These are phyloP conservation scores for Colletotrichum lupini DNA, from an alignment of 2,329 filamentous ascomycete species.

Conservation along the genomic window DNA sequence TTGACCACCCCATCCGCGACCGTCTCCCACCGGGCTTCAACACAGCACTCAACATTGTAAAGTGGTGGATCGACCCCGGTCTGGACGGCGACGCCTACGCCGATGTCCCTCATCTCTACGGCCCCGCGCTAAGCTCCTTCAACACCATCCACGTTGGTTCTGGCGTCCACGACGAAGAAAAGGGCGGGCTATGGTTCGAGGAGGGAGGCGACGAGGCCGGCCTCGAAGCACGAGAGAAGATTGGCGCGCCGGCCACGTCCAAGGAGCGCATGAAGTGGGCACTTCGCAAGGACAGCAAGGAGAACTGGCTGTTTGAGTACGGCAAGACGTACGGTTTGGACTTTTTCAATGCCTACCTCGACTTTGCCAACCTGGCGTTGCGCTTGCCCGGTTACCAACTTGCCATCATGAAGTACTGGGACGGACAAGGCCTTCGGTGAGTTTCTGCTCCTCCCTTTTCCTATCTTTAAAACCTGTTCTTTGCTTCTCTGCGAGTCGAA, in stretches of 20 bases:
- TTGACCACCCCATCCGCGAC: conserved; percentile 89
- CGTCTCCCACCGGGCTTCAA: conserved; percentile 87
- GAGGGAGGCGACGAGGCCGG: conserved; percentile 74
- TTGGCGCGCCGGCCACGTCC: conserved; percentile 63
- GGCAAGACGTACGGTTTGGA: conserved; percentile 64
- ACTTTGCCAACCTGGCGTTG: conserved; percentile 80
- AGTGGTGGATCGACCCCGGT: conserved; percentile 91
- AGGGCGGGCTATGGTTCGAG: conserved; percentile 67
- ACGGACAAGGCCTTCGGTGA: conserved; percentile 81
- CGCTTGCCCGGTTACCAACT: conserved; percentile 78
- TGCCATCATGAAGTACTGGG: conserved; percentile 82
- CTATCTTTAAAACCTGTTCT: conserved; percentile 16
- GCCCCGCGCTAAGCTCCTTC: conserved; percentile 82
- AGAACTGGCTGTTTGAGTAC: conserved; percentile 66
- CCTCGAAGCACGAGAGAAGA: conserved; percentile 52
- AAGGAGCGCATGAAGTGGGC: conserved; percentile 71
- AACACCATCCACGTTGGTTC: conserved; percentile 78
- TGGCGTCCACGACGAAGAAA: conserved; percentile 56
- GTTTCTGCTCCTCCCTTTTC: conserved; percentile 42
- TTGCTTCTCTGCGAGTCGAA: conserved; percentile 13
- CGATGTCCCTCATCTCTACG: conserved; percentile 87
- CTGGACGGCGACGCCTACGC: conserved; percentile 91
- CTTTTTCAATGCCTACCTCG: conserved; percentile 93
- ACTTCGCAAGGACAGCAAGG: conserved; percentile 59
- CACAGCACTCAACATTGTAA: conserved; percentile 85